phyloP scores from a whole-genome alignment of 495 filamentous ascomycete genomes.

The Trichocladium uniseriatum region DNA sequence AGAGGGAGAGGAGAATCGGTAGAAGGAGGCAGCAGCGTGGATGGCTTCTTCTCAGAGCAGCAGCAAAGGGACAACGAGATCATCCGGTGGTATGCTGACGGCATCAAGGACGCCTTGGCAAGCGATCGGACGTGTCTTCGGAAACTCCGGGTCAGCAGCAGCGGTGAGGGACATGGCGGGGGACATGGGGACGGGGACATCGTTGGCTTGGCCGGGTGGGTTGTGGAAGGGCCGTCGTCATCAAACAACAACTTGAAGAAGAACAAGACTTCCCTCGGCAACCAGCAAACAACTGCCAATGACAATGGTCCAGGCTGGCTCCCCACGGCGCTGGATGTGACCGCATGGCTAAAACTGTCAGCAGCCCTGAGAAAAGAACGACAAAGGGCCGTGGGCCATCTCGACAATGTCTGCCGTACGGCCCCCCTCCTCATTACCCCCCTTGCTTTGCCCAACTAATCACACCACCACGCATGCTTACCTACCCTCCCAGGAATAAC shows the following conservation, averaged over 20 bases:
- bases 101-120: slow-evolving; percentile 3
- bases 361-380: slow-evolving; percentile 6
- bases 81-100: slow-evolving; percentile 3
- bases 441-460: no score
- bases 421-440: no score
- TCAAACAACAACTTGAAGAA: not conserved
- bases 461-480: not conserved
- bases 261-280: not conserved
- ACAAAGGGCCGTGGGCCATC: not conserved
- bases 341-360: slow-evolving; percentile 7
- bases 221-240: slow-evolving; percentile 1
- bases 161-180: no score
- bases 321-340: slow-evolving; percentile 4
- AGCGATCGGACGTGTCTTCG: slow-evolving; percentile 2
- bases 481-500: slow-evolving; percentile 1
- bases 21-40: no score
- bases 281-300: not conserved
- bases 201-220: slow-evolving; percentile 7
- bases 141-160: slow-evolving; percentile 6
- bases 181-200: not conserved
- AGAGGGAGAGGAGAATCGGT: no score
- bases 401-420: slow-evolving; percentile 3
- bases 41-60: slow-evolving; percentile 9
- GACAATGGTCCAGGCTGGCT: slow-evolving; percentile 1
- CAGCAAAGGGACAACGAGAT: slow-evolving; percentile 8